Evolutionary conservation across 148 eudicot genomes (phyloP).

Genomic region (Cornus suecica): DNA sequence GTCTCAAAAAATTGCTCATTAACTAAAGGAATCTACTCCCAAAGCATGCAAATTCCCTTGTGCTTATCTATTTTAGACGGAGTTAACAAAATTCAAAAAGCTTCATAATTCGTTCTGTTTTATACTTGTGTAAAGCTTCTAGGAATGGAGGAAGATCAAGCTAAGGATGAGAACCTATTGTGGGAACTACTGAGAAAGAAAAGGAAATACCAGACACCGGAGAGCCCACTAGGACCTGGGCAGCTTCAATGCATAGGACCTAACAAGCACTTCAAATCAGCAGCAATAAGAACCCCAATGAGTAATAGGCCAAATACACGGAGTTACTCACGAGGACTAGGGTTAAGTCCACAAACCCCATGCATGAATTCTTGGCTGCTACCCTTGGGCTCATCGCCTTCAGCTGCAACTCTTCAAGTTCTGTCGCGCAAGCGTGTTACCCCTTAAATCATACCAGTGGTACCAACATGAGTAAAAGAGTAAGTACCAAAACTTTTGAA

Average conservation of each 20-base stretch:
- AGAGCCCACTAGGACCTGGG: slow-evolving; percentile 33
- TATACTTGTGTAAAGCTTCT: slow-evolving; percentile 10
- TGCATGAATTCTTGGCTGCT: slow-evolving; percentile 17
- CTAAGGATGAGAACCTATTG: slow-evolving; percentile 25
- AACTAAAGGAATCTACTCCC: too few relatives aligned
- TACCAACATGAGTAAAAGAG: not conserved
- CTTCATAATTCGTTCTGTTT: not conserved
- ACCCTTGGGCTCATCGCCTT: slow-evolving; percentile 37
- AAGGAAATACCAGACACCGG: slow-evolving; percentile 25
- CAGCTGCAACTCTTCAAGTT: slow-evolving; percentile 16
- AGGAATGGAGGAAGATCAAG: slow-evolving; percentile 21
- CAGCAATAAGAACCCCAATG: slow-evolving; percentile 8
- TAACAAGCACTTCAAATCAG: slow-evolving; percentile 6
- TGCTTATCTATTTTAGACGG: too few relatives aligned
- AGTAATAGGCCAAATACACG: slow-evolving; percentile 20
- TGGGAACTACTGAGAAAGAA: slow-evolving; percentile 37
- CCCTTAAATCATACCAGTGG: slow-evolving; percentile 5
- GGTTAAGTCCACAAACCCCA: slow-evolving; percentile 19
- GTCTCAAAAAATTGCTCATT: too few relatives aligned
- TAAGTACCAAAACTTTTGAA: not conserved
- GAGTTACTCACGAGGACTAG: slow-evolving; percentile 1
- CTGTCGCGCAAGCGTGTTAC: slow-evolving; percentile 13
- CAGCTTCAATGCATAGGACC: slow-evolving; percentile 22
- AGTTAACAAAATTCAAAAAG: not conserved
- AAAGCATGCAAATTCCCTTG: too few relatives aligned